phyloP scores from a whole-genome alignment of 306 rosid genomes.

The Inga leiocalycina region DNA sequence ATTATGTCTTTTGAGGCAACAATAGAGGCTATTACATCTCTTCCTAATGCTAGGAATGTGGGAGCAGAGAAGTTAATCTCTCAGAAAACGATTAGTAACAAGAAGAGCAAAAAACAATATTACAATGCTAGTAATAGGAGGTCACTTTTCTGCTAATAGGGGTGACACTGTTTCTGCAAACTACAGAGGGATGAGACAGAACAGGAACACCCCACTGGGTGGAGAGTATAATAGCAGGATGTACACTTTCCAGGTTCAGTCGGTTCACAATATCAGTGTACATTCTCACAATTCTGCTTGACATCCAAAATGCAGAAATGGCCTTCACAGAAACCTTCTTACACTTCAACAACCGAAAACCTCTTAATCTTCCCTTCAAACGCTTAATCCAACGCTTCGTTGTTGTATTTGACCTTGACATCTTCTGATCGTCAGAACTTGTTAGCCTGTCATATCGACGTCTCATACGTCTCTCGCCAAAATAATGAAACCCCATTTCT shows the following conservation, averaged over 20 bases:
- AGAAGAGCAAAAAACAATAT: background rate
- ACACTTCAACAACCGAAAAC: slow-evolving; percentile 50
- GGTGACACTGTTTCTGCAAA: slow-evolving; percentile 30
- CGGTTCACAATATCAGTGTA: slow-evolving; percentile 49
- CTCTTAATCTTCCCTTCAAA: slow-evolving; percentile 57
- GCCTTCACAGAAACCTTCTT: slow-evolving; percentile 58
- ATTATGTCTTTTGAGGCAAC: background rate
- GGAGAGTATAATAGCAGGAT: slow-evolving; percentile 54
- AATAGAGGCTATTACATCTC: background rate
- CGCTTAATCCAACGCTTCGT: slow-evolving; percentile 63
- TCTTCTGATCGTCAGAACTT: slow-evolving; percentile 44
- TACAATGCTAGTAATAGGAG: slow-evolving; percentile 22
- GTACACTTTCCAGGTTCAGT: slow-evolving; percentile 50
- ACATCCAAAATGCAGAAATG: slow-evolving; percentile 46
- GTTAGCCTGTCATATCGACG: slow-evolving; percentile 55
- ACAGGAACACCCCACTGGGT: slow-evolving; percentile 79
- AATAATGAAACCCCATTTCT: slow-evolving; percentile 48
- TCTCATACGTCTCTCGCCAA: slow-evolving; percentile 42
- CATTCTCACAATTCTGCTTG: slow-evolving; percentile 57
- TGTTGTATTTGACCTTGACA: slow-evolving; percentile 28
- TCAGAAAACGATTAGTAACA: background rate
- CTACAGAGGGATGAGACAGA: slow-evolving; percentile 44
- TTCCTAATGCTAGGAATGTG: background rate
- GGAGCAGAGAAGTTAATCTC: background rate
- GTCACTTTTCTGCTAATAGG: slow-evolving; percentile 20